phyloP scores from a whole-genome alignment of 352 stramenopile genomes.

The Globisporangium mamillatum region DNA sequence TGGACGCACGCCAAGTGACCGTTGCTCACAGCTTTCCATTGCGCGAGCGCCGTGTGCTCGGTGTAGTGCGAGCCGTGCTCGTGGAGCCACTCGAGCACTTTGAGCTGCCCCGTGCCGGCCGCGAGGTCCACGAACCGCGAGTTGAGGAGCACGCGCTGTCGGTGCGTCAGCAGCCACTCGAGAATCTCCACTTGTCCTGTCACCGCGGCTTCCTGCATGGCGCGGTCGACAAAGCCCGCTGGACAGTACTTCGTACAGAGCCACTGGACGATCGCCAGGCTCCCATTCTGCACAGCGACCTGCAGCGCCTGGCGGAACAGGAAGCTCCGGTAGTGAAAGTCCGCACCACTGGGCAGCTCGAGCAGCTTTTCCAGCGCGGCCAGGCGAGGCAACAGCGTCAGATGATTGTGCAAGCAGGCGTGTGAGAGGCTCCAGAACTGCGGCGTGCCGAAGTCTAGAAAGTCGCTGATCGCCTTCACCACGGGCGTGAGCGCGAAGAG shows the following conservation, averaged over 20 bases:
- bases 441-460: constrained; percentile 8
- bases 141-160: constrained; percentile 12
- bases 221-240: constrained; percentile 13
- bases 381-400: constrained; percentile 1
- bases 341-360: neutral
- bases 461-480: constrained; percentile 7
- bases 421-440: constrained; percentile 9
- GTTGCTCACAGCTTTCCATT: constrained; percentile 16
- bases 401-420: neutral
- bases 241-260: constrained; percentile 12
- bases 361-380: neutral
- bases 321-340: constrained; percentile 7
- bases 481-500: constrained; percentile 6
- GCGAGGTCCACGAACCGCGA: constrained; percentile 15
- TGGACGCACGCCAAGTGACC: constrained; percentile 10
- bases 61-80: constrained; percentile 6
- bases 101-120: constrained; percentile 10
- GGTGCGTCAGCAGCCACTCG: constrained; percentile 9
- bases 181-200: constrained; percentile 17
- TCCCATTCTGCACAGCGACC: neutral
- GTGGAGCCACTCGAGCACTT: constrained; percentile 21
- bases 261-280: constrained; percentile 18
- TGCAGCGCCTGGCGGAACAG: constrained; percentile 8
- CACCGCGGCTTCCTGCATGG: constrained; percentile 14
- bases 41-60: constrained; percentile 10